Evolutionary conservation across 2,329 filamentous ascomycete species (phyloP), one percentile per base, ranked within the genome.

Genomic region (Aspergillus pseudoterreus): DNA sequence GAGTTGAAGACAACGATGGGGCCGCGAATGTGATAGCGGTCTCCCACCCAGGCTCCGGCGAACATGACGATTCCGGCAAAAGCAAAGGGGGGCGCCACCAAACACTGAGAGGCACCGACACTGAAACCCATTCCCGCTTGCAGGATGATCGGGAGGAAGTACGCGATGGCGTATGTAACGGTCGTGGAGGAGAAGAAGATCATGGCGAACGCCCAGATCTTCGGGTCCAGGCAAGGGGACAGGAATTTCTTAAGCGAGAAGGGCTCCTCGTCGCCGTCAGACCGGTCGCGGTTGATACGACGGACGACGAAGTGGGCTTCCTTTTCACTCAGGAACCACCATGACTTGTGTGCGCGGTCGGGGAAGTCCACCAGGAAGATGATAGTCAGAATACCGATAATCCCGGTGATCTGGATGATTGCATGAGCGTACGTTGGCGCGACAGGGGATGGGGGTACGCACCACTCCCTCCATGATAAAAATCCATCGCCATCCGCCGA

Each of bases 91-190:
- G 86, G 86, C 0, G 88, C 86, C 4, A 86, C 78, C 5, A 92
- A 81, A 63, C 86, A 89, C 69, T 90, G 87, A 0, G 86, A 75
- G 44, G 75, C 75, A 12, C 78, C 84, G 10, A 84, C 75, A 42
- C 68, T 74, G 73, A 88, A 91, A 10, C 82, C 80, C 75, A 92
- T 80, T 30, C 78, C 78, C 21, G 69, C 53, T 12, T 64, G 63
- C 9, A 95, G 81, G 61, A 94, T 88, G 62, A 92, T 82, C 8
- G 88, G 88, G 4, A 92, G 71, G 65, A 92, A 92, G 68, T 87
- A 92, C 1, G 87, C 86, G 6, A 94, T 79, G 0, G 88, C 83
- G 65, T 94, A 92, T 4, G 80, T 80, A 51, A 88, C 80, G 19
- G 86, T 88, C 1, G 88, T 90, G 2, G 82, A 81, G 69, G 82